Conservation (phyloP, 495 filamentous ascomycete genomes). For the Neurospora sp. region DNA sequence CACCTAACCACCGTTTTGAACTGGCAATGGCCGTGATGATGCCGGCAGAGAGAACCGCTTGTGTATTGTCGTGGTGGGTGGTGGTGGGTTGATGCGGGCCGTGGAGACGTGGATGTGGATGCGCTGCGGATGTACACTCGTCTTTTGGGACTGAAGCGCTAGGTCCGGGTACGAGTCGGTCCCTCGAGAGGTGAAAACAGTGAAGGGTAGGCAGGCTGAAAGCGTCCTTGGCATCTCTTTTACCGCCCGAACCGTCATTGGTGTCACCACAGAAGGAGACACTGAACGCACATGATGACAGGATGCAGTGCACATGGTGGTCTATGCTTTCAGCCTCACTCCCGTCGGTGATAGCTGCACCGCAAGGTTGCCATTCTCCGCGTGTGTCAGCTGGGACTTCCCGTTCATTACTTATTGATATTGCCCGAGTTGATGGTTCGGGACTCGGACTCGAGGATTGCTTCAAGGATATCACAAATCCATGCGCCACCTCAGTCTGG, state of each 20-base stretch:
- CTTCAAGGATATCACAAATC: not conserved
- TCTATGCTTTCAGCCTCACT: not conserved
- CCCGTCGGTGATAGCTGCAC: not conserved
- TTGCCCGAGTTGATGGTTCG: not conserved
- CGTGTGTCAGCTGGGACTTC: not conserved
- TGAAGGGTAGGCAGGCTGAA: not conserved
- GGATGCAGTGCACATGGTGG: not conserved
- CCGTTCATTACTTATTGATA: not conserved
- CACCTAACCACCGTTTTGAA: not conserved
- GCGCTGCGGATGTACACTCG: not conserved
- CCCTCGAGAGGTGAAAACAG: not conserved
- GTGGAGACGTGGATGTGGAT: not conserved
- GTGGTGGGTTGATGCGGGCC: not conserved
- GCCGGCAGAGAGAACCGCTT: not conserved
- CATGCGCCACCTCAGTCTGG: not conserved
- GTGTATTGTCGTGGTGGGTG: not conserved
- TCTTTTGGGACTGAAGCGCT: not conserved
- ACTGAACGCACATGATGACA: not conserved
- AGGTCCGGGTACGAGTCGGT: not conserved
- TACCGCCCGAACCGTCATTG: not conserved
- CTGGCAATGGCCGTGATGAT: not conserved
- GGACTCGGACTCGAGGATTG: not conserved
- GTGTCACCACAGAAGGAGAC: not conserved
- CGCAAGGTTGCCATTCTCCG: not conserved
- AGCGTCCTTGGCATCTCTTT: not conserved